Evolutionary conservation across 202 grass and related monocot genomes (phyloP).

Genomic region (Zizania palustris): DNA sequence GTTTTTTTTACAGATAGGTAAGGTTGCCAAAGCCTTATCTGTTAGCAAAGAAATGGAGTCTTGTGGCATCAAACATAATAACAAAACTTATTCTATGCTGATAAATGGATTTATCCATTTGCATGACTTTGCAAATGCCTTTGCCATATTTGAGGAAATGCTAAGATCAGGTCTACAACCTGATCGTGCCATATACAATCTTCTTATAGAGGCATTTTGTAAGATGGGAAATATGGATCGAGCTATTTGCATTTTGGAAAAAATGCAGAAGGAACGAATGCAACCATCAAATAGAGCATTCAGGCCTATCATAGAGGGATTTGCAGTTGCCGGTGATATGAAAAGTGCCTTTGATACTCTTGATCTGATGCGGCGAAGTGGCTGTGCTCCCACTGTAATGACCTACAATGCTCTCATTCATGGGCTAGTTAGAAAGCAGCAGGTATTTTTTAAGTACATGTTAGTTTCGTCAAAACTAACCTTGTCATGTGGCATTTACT

Average conservation of each 20-base stretch:
- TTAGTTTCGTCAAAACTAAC: slow-evolving; percentile 17
- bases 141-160: slow-evolving; percentile 94
- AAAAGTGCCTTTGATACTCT: slow-evolving; percentile 76
- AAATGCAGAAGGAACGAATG: slow-evolving; percentile 83
- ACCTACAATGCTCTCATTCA: slow-evolving; percentile 97
- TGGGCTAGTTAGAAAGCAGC: slow-evolving; percentile 77
- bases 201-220: slow-evolving; percentile 87
- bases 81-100: slow-evolving; percentile 97
- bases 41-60: slow-evolving; percentile 81
- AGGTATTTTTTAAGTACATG: slow-evolving; percentile 53
- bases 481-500: slow-evolving; percentile 23
- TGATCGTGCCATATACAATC: slow-evolving; percentile 90
- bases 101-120: slow-evolving; percentile 94
- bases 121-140: slow-evolving; percentile 94
- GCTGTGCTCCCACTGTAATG: slow-evolving; percentile 76
- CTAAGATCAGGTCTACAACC: slow-evolving; percentile 71
- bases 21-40: slow-evolving; percentile 81
- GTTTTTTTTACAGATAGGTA: slow-evolving; percentile 64
- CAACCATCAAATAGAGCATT: slow-evolving; percentile 88
- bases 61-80: slow-evolving; percentile 83
- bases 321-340: slow-evolving; percentile 81
- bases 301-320: slow-evolving; percentile 91
- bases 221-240: slow-evolving; percentile 89
- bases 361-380: slow-evolving; percentile 77
- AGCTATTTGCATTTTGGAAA: slow-evolving; percentile 81